Evolutionary conservation across 192 early-diverging fungal species (phyloP).

Genomic region (Rhizophagus clarus): DNA sequence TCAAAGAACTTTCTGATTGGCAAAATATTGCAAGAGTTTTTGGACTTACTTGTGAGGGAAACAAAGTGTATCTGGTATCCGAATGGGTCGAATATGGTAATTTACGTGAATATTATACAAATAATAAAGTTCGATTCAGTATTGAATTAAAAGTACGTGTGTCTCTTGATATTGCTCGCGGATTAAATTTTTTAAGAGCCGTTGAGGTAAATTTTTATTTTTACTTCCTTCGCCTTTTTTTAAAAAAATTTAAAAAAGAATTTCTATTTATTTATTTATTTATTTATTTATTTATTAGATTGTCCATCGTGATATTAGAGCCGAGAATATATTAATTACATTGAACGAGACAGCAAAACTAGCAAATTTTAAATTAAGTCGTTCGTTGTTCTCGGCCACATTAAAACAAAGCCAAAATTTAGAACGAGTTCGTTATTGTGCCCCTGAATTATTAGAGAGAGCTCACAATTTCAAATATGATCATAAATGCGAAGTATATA

Average conservation of each 20-base stretch:
- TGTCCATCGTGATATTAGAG: conserved; percentile 25
- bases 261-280: too few relatives aligned
- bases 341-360: not conserved
- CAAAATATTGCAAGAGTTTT: conserved; percentile 14
- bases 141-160: not conserved
- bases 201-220: not conserved
- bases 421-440: not conserved
- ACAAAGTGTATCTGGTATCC: not conserved
- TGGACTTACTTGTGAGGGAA: not conserved
- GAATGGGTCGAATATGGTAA: conserved; percentile 30
- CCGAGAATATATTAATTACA: conserved; percentile 23
- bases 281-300: not conserved
- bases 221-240: too few relatives aligned
- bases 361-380: conserved; percentile 22
- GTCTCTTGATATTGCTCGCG: conserved; percentile 21
- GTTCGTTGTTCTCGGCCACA: not conserved
- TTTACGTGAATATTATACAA: not conserved
- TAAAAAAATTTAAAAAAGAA: too few relatives aligned
- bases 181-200: conserved; percentile 6
- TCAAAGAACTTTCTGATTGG: not conserved
- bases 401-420: not conserved
- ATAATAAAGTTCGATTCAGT: not conserved
- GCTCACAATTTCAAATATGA: not conserved
- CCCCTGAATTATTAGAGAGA: not conserved
- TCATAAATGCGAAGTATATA: not conserved